Evolutionary conservation across 2,329 filamentous ascomycete species (phyloP).

Genomic region (Colletotrichum shisoi): DNA sequence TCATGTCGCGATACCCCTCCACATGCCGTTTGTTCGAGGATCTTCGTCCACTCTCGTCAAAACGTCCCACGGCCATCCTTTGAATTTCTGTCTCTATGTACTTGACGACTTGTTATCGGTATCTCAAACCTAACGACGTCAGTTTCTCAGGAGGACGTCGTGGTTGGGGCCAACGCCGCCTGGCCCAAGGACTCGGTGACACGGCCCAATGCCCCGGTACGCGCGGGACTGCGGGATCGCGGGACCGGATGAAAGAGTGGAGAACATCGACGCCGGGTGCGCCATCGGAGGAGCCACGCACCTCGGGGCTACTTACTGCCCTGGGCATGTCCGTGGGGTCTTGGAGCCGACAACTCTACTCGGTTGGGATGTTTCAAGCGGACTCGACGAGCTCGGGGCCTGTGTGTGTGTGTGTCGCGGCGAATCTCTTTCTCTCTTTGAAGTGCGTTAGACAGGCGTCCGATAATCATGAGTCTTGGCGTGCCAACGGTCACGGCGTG

Average conservation of each 20-base stretch:
- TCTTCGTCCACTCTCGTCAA: not conserved
- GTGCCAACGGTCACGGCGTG: not conserved
- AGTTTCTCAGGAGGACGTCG: not conserved
- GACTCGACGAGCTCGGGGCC: not conserved
- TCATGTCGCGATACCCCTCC: too few species aligned
- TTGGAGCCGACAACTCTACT: not conserved
- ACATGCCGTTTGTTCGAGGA: not conserved
- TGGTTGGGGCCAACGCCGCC: not conserved
- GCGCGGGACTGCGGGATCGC: not conserved
- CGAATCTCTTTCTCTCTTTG: not conserved
- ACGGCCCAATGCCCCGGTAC: not conserved
- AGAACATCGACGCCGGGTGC: not conserved
- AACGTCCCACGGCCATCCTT: not conserved
- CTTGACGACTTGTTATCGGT: not conserved
- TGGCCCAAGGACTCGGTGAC: not conserved
- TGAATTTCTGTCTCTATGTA: not conserved
- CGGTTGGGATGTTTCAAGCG: slow-evolving; percentile 5
- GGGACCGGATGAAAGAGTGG: slow-evolving; percentile 3
- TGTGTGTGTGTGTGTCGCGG: slow-evolving; percentile 2
- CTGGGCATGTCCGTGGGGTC: not conserved
- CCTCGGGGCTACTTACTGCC: not conserved
- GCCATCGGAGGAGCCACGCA: not conserved
- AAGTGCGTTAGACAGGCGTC: not conserved
- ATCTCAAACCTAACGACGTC: not conserved
- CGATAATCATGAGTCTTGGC: not conserved